Conservation (phyloP, 129 eudicot genomes). For the sunflower (Helianthus annuus) region HanXRQr2.0-SUNRISE NC_035444.2:4678653-4679152, state of each 20-base stretch:
- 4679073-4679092: no score
- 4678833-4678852: neutral
- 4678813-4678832: neutral
- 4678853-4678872: slow-evolving; percentile 1
- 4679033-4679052: neutral
- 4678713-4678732: neutral
- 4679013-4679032: neutral
- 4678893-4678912: neutral
- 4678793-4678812: neutral
- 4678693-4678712: neutral
- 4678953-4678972: neutral
- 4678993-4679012: no score
- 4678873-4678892: neutral
- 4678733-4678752: neutral
- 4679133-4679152: no score
- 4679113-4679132: no score
- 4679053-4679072: neutral
- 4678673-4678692: neutral
- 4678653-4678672: neutral
- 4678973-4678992: neutral
- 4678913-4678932: neutral
- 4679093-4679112: no score
- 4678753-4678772: neutral
- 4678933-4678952: no score
- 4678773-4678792: neutral